Base-by-base conservation (phyloP, 768 basidiomycete species). In the Mycena amicta region DNA sequence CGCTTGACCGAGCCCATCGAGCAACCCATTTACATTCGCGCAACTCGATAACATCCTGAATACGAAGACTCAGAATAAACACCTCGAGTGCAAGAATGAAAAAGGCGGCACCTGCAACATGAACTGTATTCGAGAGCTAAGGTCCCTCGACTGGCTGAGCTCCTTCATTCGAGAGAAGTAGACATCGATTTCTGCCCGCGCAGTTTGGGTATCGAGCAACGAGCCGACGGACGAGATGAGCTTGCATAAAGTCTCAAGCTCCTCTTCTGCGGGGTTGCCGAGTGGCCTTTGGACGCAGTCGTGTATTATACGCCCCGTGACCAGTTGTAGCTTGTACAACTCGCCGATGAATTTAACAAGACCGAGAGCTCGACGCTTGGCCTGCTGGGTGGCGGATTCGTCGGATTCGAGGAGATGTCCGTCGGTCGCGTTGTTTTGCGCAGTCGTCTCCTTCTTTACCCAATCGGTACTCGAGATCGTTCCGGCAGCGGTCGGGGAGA, bases 271-370 rank as follows among this genome's bases (percentile, higher is more conserved):
- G 0, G 95, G 97, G 67, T 93, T 92, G 53, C 89, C 85, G 13
- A 98, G 80, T 12, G 97, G 83, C 76, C 95, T 95, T 83, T 94
- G 93, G 70, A 98, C 88, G 80, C 95, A 99, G 74, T 94, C 92
- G 79, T 95, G 92, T 92, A 98, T 99, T 77, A 98, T 96, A 65
- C 93, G 89, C 77, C 94, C 93, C 49, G 94, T 95, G 53, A 98
- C 79, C 94, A 98, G 97, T 75, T 93, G 91, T n/a, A 99, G 80
- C 77, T 98, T 98, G 88, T 93, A 98, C 53, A 98, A 80, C 76
- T 98, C 96, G 62, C 96, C 95, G 63, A 98, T 98, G 77, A 98
- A 95, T 74, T 92, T 93, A 78, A 98, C 93, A 65, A 99, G 84
- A 79, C 96, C 94, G 13, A 98, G 88, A 73, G 96, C 95, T 62